These are phyloP conservation scores for Calonectria naviculata DNA, from an alignment of 2,329 filamentous ascomycete species.

Conservation along the genomic window DNA sequence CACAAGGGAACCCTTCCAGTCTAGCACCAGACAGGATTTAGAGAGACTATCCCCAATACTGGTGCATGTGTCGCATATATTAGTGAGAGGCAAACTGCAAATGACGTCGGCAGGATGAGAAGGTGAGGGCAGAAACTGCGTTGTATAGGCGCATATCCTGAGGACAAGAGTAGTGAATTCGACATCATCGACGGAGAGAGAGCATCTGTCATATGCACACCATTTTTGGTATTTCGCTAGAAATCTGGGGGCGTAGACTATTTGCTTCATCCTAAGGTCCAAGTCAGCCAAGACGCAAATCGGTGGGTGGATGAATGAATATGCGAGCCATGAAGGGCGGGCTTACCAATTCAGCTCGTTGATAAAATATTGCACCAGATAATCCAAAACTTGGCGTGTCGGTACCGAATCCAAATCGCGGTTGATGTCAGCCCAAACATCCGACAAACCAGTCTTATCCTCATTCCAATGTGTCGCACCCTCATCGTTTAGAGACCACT, in stretches of 20 bases:
- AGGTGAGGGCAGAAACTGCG: neutral
- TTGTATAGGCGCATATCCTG: neutral
- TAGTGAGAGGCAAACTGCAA: neutral
- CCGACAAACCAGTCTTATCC: neutral
- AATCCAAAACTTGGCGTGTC: neutral
- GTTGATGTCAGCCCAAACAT: neutral
- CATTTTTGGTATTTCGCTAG: neutral
- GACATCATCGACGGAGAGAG: neutral
- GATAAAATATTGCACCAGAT: neutral
- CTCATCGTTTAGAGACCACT: neutral
- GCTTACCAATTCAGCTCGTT: neutral
- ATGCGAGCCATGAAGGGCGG: neutral
- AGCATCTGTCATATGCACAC: neutral
- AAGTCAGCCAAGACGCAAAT: too few relatives aligned
- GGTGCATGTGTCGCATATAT: neutral
- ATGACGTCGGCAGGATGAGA: neutral
- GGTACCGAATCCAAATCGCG: neutral
- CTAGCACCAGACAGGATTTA: neutral
- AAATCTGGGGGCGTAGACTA: neutral
- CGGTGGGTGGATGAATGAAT: too few relatives aligned
- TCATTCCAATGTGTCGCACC: too few relatives aligned
- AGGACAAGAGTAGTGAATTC: neutral
- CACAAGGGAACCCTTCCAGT: neutral
- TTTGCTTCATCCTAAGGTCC: neutral
- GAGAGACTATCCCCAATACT: neutral